A percentile compares a stretch with the other conserved stretches of the same genome.
These are phyloP conservation scores for Suillus sp. DNA, from an alignment of 768 basidiomycete species.

Conservation along the genomic window DNA sequence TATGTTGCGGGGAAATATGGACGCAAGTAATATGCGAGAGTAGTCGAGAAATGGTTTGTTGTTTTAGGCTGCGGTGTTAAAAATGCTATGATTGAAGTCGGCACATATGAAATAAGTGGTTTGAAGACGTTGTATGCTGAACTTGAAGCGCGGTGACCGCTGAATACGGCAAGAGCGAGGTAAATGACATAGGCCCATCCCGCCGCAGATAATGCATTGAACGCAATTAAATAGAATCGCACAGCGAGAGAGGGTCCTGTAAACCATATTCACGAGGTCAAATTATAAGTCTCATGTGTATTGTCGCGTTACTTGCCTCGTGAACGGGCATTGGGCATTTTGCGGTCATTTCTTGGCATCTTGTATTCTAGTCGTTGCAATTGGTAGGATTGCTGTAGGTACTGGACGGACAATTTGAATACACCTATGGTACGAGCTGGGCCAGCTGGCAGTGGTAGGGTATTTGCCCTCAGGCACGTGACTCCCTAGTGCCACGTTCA, in stretches of 20 bases:
- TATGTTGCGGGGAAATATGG: constrained; percentile 45
- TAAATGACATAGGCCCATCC: constrained; percentile 78
- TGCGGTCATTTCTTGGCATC: background rate
- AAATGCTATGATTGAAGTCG: constrained; percentile 16
- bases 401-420: background rate
- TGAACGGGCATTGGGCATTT: constrained; percentile 1
- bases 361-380: background rate
- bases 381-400: background rate
- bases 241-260: constrained; percentile 5
- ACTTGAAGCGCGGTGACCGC: background rate
- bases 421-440: background rate
- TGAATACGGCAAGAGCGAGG: constrained; percentile 51
- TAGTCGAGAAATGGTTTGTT: constrained; percentile 40
- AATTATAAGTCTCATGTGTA: background rate
- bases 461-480: too few species aligned
- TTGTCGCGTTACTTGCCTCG: constrained; percentile 7
- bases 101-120: constrained; percentile 30
- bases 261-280: background rate
- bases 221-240: constrained; percentile 65
- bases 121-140: constrained; percentile 40
- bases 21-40: constrained; percentile 34
- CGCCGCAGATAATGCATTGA: constrained; percentile 74
- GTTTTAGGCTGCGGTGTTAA: constrained; percentile 20
- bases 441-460: too few species aligned
- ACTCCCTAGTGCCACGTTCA: too few species aligned